Evolutionary conservation across 1,284 basidiomycete genomes (phyloP), one percentile per base, ranked within the genome.

Genomic region (Cutaneotrichosporon cyanovorans): DNA sequence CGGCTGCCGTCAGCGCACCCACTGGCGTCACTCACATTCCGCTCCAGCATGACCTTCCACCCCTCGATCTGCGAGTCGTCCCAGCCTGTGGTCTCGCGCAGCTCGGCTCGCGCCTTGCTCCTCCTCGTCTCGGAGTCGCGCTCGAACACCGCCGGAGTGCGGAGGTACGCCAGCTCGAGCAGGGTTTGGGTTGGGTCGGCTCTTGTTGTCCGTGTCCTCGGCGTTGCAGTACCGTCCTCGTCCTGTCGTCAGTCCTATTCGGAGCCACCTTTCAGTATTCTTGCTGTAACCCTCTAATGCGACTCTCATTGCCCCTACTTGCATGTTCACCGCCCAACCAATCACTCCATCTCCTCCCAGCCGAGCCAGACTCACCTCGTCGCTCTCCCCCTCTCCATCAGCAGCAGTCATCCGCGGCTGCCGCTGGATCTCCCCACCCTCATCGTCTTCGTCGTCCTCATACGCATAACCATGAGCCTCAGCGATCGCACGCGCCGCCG

Each of bases 31-130:
- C 83, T 57, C 63, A 90, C 87, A 59, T 88, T 82, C 59, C 82
- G 74, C 50, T 92, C 88, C 42, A 92, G 70, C 84, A 91, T 87
- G 46, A 85, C 80, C 48, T 68, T 77, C 87, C 88, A 92, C 0
- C 87, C 88, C 66, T 92, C 87, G 23, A 91, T 80, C 62, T 90
- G 87, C 55, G 83, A 82, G 62, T 92, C 82, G 14, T 55, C 52
- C 60, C 59, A 59, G 76, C 82, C 80, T 32, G 85, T 88, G 55
- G 78, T 76, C 18, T 76, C 73, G 57, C 77, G 79, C 50, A 92
- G 72, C 42, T 82, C 79, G 6, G 72, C 74, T 28, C 89, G 74
- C 0, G 75, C 75, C 57, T 83, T 81, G 45, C 81, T 78, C 42
- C 83, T 74, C 42, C 85, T 71, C 14, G 87, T 90, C 35, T 74